phyloP scores from a whole-genome alignment of 2,329 filamentous ascomycete species.

The Dichotomopilus funicola region DNA sequence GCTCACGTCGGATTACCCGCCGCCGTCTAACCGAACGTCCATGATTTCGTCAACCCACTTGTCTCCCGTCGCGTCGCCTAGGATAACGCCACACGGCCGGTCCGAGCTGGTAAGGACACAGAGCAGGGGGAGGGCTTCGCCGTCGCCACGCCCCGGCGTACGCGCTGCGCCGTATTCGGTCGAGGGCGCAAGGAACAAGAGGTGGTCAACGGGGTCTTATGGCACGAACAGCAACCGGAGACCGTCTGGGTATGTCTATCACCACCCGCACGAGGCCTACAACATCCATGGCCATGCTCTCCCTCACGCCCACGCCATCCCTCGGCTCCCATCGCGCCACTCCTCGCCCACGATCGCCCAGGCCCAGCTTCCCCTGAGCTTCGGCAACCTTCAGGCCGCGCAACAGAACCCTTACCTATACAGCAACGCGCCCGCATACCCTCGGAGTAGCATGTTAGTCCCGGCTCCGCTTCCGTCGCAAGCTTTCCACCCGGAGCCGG shows the following conservation, averaged over 20 bases:
- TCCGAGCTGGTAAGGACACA: slow-evolving; percentile 56
- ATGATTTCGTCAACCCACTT: slow-evolving; percentile 64
- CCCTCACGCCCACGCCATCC: too few species aligned
- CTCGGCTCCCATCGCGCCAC: slow-evolving; percentile 49
- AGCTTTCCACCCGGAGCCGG: slow-evolving; percentile 43
- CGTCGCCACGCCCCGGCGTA: slow-evolving; percentile 61
- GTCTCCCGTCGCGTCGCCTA: slow-evolving; percentile 66
- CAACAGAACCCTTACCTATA: slow-evolving; percentile 52
- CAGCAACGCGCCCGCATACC: slow-evolving; percentile 44
- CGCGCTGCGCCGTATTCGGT: slow-evolving; percentile 66
- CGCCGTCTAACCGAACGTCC: slow-evolving; percentile 61
- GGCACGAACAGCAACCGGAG: slow-evolving; percentile 50
- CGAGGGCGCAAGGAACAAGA: slow-evolving; percentile 60
- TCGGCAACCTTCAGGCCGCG: slow-evolving; percentile 48
- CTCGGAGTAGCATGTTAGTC: slow-evolving; percentile 53
- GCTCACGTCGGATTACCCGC: slow-evolving; percentile 60
- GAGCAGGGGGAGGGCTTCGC: slow-evolving; percentile 64
- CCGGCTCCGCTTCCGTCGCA: slow-evolving; percentile 48
- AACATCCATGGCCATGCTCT: slow-evolving; percentile 36
- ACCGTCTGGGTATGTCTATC: slow-evolving; percentile 56
- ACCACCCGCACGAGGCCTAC: slow-evolving; percentile 54
- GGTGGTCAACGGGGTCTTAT: slow-evolving; percentile 73
- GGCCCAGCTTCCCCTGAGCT: slow-evolving; percentile 46
- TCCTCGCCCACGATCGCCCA: slow-evolving; percentile 44
- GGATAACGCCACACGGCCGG: slow-evolving; percentile 54